Evolutionary conservation across 352 stramenopile species (phyloP).

Genomic region (Phytophthora niederhauseri): DNA sequence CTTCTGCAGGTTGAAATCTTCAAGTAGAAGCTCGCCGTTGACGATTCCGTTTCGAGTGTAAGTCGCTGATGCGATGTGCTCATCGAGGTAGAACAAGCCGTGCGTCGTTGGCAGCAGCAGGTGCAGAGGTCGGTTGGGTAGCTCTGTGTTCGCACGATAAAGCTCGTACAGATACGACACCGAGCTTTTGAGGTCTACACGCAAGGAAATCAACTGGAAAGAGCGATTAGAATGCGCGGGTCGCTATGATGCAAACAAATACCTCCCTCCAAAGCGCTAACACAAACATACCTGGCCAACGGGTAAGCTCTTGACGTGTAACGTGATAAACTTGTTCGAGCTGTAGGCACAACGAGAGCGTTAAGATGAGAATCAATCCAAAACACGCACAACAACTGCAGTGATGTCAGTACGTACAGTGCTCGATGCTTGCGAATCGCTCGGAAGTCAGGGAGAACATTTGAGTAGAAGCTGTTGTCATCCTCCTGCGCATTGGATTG

Average conservation of each 20-base stretch:
- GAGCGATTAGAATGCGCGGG: background rate
- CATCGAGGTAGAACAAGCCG: slow-evolving; percentile 76
- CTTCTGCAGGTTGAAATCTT: slow-evolving; percentile 70
- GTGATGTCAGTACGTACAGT: slow-evolving; percentile 41
- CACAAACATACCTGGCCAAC: slow-evolving; percentile 55
- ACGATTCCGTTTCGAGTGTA: slow-evolving; percentile 68
- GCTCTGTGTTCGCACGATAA: slow-evolving; percentile 66
- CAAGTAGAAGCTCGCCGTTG: slow-evolving; percentile 64
- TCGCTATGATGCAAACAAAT: background rate
- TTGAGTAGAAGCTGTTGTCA: slow-evolving; percentile 51
- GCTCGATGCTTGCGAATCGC: slow-evolving; percentile 63
- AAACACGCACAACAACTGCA: background rate
- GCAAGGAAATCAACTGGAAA: slow-evolving; percentile 61
- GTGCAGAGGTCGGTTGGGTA: slow-evolving; percentile 65
- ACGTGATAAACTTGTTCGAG: slow-evolving; percentile 56
- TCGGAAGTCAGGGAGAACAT: slow-evolving; percentile 53
- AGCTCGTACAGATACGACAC: slow-evolving; percentile 80
- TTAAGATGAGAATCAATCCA: background rate
- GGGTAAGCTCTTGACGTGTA: slow-evolving; percentile 83
- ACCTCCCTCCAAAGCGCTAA: background rate
- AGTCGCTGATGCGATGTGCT: slow-evolving; percentile 62
- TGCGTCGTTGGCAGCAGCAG: slow-evolving; percentile 67
- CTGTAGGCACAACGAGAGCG: slow-evolving; percentile 25
- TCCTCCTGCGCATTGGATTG: slow-evolving; percentile 10
- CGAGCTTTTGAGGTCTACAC: slow-evolving; percentile 54